Base-by-base conservation (phyloP, 306 rosid genomes). In the Quercus variabilis region DNA sequence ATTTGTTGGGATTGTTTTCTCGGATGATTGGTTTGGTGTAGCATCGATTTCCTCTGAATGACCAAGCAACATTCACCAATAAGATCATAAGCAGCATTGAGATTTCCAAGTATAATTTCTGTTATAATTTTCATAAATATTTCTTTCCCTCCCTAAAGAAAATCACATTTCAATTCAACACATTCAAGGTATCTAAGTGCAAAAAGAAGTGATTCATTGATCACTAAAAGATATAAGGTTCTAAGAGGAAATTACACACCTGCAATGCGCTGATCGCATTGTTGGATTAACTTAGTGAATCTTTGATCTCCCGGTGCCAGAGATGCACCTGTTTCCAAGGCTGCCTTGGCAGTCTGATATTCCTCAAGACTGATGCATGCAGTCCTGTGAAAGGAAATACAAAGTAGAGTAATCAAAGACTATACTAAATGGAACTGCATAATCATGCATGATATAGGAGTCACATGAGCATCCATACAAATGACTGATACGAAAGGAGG, bases 351-450 rank as follows among this genome's bases (percentile, higher is more conserved):
- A 52, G 99, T 95, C 78, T 93, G 86, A 82, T 90, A 93, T 83
- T 93, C 98, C 86, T 93, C 99, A 23, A 95, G 98, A 68, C 71
- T 91, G 71, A 93, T 30, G 86, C 98, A 95, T 25, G 99, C 98
- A 74, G 57, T 83, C 69, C 99, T 95, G 83, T 77, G 84, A 59
- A 72, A 67, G 68, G 71, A 63, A 75, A 68, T 43, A 43, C 33
- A 82, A 60, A 67, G 26, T 63, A 56, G 4, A 62, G 3, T 15
- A 28, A 65, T 28, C 5, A 46, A 59, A 46, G 26, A 55, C 38
- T 31, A 55, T 19, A 43, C 26, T 10, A 25, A 71, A 18, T 14
- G 41, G 69, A 19, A 4, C n/a, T 0, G 76, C 65, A 41, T 13
- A 28, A 46, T 5, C 54, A 71, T 26, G 49, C 71, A 46, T 12